These are phyloP conservation scores for Cornus kousa DNA, from an alignment of 148 eudicot genomes.

Conservation along the genomic window DNA sequence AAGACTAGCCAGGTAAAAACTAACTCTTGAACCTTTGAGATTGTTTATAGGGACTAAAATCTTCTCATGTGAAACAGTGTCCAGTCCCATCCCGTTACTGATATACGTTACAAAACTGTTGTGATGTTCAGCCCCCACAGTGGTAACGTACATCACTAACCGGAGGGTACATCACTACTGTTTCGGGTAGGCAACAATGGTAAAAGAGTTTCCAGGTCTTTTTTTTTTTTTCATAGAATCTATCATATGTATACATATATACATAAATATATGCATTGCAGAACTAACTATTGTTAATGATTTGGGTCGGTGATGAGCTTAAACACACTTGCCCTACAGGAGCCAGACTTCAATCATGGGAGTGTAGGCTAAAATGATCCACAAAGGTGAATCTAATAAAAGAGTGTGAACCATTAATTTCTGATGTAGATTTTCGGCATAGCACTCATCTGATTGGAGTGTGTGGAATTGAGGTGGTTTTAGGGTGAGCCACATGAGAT, in stretches of 20 bases:
- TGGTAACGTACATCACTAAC: no score
- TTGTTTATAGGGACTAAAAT: neutral
- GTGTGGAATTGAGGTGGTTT: neutral
- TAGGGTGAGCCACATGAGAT: no score
- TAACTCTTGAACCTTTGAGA: neutral
- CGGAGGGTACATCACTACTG: no score
- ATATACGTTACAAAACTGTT: no score
- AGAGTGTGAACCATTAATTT: neutral
- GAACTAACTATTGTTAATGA: neutral
- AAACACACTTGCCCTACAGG: neutral
- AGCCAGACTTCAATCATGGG: neutral
- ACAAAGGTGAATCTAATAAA: neutral
- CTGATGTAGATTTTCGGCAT: neutral
- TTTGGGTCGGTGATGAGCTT: neutral
- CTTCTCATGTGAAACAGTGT: no score
- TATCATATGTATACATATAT: neutral
- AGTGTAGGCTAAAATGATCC: neutral
- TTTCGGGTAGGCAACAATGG: no score
- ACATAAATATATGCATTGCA: neutral
- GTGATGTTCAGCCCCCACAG: no score
- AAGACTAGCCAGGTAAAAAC: constrained; percentile 36
- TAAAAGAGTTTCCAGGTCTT: no score
- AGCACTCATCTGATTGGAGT: constrained; percentile 10
- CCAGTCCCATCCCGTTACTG: no score
- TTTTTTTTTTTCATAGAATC: no score